Evolutionary conservation across 441 rosid species (phyloP).

Genomic region (Oxalis stricta): DNA sequence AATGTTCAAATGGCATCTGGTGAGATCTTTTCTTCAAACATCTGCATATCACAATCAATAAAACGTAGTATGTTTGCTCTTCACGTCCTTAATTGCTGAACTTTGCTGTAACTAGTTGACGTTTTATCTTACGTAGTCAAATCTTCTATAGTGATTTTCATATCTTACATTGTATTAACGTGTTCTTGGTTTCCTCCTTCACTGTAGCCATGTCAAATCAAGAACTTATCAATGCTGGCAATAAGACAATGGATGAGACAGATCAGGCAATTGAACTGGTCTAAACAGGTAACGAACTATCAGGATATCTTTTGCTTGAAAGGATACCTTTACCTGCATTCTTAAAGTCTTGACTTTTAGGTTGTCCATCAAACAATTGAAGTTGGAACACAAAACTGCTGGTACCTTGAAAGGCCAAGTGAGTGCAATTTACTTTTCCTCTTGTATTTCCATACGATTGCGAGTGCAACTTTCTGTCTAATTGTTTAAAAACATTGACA

Average conservation of each 20-base stretch:
- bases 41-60: too few species aligned
- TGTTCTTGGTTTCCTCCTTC: too few species aligned
- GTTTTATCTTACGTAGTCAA: too few species aligned
- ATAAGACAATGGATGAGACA: slow-evolving; percentile 83
- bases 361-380: slow-evolving; percentile 90
- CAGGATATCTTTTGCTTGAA: slow-evolving; percentile 1
- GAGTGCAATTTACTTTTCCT: slow-evolving; percentile 14
- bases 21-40: slow-evolving; percentile 12
- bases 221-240: slow-evolving; percentile 74
- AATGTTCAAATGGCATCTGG: slow-evolving; percentile 85
- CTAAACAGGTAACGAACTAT: slow-evolving; percentile 52
- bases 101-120: too few species aligned
- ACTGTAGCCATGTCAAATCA: slow-evolving; percentile 80
- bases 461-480: background rate
- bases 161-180: too few species aligned
- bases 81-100: background rate
- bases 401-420: slow-evolving; percentile 86
- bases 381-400: slow-evolving; percentile 97
- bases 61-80: background rate
- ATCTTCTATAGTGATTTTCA: too few species aligned
- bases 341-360: slow-evolving; percentile 22
- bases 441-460: background rate
- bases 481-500: slow-evolving; percentile 21
- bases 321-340: slow-evolving; percentile 8
- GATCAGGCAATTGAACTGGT: slow-evolving; percentile 92